Conservation (phyloP, 176 grass and related monocot species). For the Hordeum marinum region DNA sequence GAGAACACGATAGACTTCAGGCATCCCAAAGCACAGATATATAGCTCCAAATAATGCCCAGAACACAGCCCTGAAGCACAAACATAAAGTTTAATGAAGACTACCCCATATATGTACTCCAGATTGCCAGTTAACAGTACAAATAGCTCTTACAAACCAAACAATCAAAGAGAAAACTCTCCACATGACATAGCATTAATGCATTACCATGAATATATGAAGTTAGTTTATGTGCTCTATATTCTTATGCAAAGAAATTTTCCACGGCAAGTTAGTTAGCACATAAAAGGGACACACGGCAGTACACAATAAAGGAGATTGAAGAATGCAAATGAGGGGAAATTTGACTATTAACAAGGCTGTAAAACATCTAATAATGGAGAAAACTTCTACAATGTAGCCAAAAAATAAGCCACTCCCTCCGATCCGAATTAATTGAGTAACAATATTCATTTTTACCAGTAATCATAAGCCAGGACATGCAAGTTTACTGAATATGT, state of each 20-base stretch:
- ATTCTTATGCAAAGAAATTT: neutral
- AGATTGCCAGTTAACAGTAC: neutral
- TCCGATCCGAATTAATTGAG: too few relatives aligned
- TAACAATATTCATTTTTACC: neutral
- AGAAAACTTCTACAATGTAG: neutral
- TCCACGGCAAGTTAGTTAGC: neutral
- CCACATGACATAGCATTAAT: neutral
- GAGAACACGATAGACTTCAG: conserved; percentile 95
- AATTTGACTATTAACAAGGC: neutral
- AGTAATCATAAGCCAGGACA: neutral
- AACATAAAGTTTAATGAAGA: conserved; percentile 7
- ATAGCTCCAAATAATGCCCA: conserved; percentile 99
- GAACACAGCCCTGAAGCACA: conserved; percentile 72
- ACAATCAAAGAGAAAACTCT: neutral
- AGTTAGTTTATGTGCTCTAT: neutral
- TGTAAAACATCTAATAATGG: neutral
- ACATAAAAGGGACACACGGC: neutral
- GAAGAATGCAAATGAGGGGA: neutral
- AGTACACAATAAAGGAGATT: neutral
- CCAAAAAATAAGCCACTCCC: neutral
- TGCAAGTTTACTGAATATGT: neutral
- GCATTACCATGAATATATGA: neutral
- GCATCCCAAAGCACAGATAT: conserved; percentile 99
- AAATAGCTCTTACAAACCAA: neutral
- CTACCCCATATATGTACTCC: neutral